Conservation (phyloP, 306 rosid genomes). For the Abrus precatorius region DNA sequence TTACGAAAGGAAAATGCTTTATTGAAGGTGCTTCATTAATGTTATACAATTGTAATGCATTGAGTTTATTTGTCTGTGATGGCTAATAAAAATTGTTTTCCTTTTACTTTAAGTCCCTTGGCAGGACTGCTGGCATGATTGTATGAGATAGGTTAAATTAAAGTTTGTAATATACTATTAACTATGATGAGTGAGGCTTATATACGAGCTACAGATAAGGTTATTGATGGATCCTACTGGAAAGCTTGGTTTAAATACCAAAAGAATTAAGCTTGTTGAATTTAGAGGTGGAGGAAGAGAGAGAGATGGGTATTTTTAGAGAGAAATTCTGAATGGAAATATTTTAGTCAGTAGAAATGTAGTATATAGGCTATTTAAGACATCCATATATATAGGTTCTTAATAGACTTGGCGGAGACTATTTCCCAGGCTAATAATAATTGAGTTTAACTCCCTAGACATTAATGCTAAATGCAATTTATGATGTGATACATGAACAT, state of each 20-base stretch:
- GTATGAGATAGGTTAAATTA: conserved; percentile 25
- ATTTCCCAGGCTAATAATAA: too few species aligned
- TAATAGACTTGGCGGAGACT: too few species aligned
- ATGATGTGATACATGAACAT: too few species aligned
- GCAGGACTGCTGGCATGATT: conserved; percentile 19
- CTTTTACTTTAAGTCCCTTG: conserved; percentile 19
- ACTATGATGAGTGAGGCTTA: background rate
- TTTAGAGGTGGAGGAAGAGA: background rate
- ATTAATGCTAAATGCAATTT: too few species aligned
- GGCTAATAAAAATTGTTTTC: conserved; percentile 1
- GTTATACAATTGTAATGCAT: conserved; percentile 26
- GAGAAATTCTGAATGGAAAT: too few species aligned
- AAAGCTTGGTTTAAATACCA: conserved; percentile 24
- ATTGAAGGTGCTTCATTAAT: conserved; percentile 66
- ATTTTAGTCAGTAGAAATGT: too few species aligned
- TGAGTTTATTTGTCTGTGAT: conserved; percentile 32
- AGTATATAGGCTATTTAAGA: too few species aligned
- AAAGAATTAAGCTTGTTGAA: background rate
- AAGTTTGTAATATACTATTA: background rate
- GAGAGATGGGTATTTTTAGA: too few species aligned
- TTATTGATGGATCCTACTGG: background rate
- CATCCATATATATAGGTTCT: too few species aligned
- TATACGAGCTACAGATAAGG: background rate
- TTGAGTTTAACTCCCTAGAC: too few species aligned
- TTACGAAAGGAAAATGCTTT: conserved; percentile 79